These are phyloP conservation scores for Neoscytalidium dimidiatum DNA, from an alignment of 2,329 filamentous ascomycete species.

Conservation along the genomic window DNA sequence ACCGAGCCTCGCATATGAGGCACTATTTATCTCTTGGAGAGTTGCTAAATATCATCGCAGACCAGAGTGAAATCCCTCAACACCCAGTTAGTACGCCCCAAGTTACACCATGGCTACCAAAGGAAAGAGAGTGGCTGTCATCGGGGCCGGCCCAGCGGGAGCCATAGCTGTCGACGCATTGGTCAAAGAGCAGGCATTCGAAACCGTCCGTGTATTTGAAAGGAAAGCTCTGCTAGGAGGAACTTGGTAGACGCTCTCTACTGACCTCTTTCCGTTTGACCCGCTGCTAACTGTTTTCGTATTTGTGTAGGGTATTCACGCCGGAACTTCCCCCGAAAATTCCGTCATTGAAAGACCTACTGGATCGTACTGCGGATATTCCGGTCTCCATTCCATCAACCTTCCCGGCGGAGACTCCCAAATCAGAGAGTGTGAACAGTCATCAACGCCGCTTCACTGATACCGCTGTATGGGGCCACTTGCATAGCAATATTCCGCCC, in stretches of 20 bases:
- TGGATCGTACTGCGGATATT: slow-evolving; percentile 27
- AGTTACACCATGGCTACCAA: background rate
- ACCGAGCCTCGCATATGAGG: background rate
- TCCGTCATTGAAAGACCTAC: slow-evolving; percentile 8
- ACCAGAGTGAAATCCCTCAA: background rate
- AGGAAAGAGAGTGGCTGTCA: slow-evolving; percentile 51
- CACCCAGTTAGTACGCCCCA: background rate
- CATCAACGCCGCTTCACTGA: slow-evolving; percentile 28
- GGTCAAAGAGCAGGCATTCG: slow-evolving; percentile 59
- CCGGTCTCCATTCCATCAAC: slow-evolving; percentile 24
- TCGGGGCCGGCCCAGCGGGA: slow-evolving; percentile 63
- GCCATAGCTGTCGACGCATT: slow-evolving; percentile 63
- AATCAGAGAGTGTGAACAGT: slow-evolving; percentile 15
- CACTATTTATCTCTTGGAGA: background rate
- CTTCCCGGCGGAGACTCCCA: slow-evolving; percentile 27
- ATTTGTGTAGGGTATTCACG: slow-evolving; percentile 28
- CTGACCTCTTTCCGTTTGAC: accelerated
- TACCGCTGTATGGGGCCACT: slow-evolving; percentile 55
- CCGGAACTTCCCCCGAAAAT: slow-evolving; percentile 25
- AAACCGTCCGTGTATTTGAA: slow-evolving; percentile 63
- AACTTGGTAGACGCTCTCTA: slow-evolving; percentile 53
- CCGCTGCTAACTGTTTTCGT: too few species aligned
- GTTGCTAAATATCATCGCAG: too few species aligned
- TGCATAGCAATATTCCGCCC: slow-evolving; percentile 65
- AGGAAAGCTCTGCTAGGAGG: slow-evolving; percentile 60